Percentiles rank a stretch among this genome's conserved stretches.
Evolutionary conservation across 306 rosid genomes (phyloP).

Genomic region (Glycine latifolia): DNA sequence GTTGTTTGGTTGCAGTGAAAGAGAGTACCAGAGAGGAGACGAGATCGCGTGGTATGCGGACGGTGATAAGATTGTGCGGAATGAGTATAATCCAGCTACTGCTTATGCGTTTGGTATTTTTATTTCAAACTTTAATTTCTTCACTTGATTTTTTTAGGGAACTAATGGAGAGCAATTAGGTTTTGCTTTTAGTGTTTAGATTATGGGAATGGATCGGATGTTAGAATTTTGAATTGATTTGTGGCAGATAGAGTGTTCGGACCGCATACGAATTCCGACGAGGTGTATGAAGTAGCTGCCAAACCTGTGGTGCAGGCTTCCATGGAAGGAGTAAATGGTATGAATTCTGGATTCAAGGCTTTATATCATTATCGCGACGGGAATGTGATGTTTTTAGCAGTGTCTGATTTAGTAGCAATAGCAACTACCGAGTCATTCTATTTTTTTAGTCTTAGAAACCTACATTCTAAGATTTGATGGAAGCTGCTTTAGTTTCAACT

Average conservation of each 20-base stretch:
- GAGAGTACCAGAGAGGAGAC: slow-evolving; percentile 95
- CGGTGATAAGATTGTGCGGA: slow-evolving; percentile 90
- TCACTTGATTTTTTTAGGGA: slow-evolving; percentile 12
- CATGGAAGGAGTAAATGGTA: slow-evolving; percentile 99
- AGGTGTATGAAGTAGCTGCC: slow-evolving; percentile 96
- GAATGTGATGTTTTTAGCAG: slow-evolving; percentile 33
- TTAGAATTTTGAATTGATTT: slow-evolving; percentile 49
- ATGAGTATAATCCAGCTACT: slow-evolving; percentile 81
- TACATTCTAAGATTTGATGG: not conserved
- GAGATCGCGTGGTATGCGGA: slow-evolving; percentile 96
- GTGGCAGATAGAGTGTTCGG: slow-evolving; percentile 96
- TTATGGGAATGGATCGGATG: slow-evolving; percentile 39
- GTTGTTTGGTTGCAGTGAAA: slow-evolving; percentile 71
- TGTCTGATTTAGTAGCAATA: not conserved
- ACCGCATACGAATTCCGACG: slow-evolving; percentile 71
- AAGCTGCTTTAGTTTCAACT: slow-evolving; percentile 32
- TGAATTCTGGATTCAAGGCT: slow-evolving; percentile 29
- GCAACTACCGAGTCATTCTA: not conserved
- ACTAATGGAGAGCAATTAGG: slow-evolving; percentile 21
- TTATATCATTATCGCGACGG: not conserved
- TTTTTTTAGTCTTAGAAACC: not conserved
- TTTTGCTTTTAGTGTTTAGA: slow-evolving; percentile 13
- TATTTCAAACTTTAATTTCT: not conserved
- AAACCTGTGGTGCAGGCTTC: slow-evolving; percentile 93
- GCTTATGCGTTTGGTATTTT: slow-evolving; percentile 92